Evolutionary conservation across 129 eudicot species (phyloP).

Genomic region (Flaveria brownii): DNA sequence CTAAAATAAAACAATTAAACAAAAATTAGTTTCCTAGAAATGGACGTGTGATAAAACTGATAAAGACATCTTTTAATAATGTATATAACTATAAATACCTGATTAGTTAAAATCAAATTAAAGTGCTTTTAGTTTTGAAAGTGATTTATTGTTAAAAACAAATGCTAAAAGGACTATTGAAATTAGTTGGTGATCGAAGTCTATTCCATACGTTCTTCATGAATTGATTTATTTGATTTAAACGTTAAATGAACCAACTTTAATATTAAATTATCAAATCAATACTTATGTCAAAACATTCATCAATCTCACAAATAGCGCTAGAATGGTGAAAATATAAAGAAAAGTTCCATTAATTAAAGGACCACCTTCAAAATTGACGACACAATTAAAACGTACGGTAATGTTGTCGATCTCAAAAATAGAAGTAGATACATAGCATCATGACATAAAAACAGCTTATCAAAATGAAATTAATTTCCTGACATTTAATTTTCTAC

Average conservation of each 20-base stretch:
- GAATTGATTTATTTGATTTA: too few relatives aligned
- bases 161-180: too few relatives aligned
- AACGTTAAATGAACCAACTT: not conserved
- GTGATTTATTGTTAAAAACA: too few relatives aligned
- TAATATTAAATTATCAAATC: not conserved
- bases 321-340: not conserved
- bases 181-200: not conserved
- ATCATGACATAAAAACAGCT: slow-evolving; percentile 1
- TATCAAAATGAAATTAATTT: not conserved
- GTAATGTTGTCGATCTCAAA: slow-evolving; percentile 23
- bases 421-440: slow-evolving; percentile 5
- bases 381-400: slow-evolving; percentile 13
- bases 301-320: not conserved
- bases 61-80: too few relatives aligned
- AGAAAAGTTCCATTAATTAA: not conserved
- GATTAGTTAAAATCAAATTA: too few relatives aligned
- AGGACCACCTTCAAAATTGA: not conserved
- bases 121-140: too few relatives aligned
- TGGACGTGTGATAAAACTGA: too few relatives aligned
- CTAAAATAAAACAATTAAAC: too few relatives aligned
- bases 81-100: too few relatives aligned
- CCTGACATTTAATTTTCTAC: not conserved
- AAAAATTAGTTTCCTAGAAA: too few relatives aligned
- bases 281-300: not conserved
- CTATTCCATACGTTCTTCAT: not conserved